Percentiles rank a stretch among this genome's conserved stretches.
Evolutionary conservation across 257 asterid species (phyloP).

Genomic region (Solanum piurae): DNA sequence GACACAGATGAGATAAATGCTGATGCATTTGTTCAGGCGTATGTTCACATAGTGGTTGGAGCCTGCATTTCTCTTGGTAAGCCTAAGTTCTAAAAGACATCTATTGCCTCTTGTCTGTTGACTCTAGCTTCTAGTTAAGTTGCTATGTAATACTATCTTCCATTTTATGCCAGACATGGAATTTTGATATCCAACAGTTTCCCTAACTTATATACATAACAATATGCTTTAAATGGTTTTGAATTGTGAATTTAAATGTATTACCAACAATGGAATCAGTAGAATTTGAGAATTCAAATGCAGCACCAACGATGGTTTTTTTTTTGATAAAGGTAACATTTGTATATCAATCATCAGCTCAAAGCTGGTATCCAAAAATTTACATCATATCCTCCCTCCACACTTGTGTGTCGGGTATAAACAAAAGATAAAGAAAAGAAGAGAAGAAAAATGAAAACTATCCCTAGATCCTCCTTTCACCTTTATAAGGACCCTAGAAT

Average conservation of each 20-base stretch:
- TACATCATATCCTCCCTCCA: no score
- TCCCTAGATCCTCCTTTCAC: no score
- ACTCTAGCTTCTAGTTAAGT: neutral
- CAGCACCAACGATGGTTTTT: neutral
- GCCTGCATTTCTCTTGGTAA: constrained; percentile 87
- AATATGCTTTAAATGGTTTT: neutral
- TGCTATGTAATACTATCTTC: neutral
- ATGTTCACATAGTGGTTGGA: constrained; percentile 78
- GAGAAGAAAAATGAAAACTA: no score
- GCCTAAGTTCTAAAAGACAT: neutral
- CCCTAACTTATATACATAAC: neutral
- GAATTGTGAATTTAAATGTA: neutral
- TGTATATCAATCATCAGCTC: no score
- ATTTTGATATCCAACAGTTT: neutral
- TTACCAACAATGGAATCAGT: neutral
- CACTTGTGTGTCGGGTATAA: no score
- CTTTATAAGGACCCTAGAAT: no score
- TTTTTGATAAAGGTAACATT: no score
- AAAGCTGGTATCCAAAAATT: no score
- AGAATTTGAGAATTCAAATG: neutral
- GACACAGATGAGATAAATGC: constrained; percentile 63
- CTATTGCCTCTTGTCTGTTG: neutral
- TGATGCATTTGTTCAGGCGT: constrained; percentile 84
- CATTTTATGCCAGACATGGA: neutral
- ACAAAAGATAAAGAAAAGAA: no score